Base-by-base conservation (phyloP, 2,329 filamentous ascomycete species). In the Pestalotiopsis sp. region DNA sequence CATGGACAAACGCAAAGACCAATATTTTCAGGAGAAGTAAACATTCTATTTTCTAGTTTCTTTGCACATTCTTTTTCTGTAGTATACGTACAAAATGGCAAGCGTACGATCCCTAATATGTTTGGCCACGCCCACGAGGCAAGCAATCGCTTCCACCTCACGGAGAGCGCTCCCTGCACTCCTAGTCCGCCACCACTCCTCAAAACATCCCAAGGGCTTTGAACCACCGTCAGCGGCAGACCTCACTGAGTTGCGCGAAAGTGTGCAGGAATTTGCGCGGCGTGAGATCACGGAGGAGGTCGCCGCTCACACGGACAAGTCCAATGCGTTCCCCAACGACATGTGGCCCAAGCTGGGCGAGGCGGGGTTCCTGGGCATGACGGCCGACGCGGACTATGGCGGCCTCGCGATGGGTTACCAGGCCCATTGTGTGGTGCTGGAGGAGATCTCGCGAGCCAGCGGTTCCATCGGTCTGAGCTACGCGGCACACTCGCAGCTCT, bases 321-420 rank as follows among this genome's bases (percentile, higher is more conserved):
- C 86, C 77, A 98, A 98, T 86, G 90, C 89, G 63, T 99, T 99
- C 80, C 96, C 96, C 3, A 87, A 89, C 64, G 90, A 92, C 6
- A 95, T 99, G 92, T 99, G 96, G 96, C 86, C 87, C 79, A 98
- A 97, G 82, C 85, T 99, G 64, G 96, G 96, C 71, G 92, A 94
- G 72, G 96, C 96, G 41, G 96, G 93, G 6, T 92, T 98, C 74
- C 87, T 98, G 36, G 96, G 96, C 69, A 93, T 98, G 75, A 98
- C 96, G 9, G 96, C 94, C 20, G 93, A 97, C 76, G 94, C 97
- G 81, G 92, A 94, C 67, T 94, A 96, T 65, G 96, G 96, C 49
- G 96, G 95, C 2, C 81, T 98, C 60, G 93, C 87, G 1, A 92
- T 98, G 90, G 96, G 96, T 12, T 99, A 98, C 81, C 95, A 98